Base-by-base conservation (phyloP, 768 basidiomycete genomes). In the Lanmaoa pseudosensibilis region DNA sequence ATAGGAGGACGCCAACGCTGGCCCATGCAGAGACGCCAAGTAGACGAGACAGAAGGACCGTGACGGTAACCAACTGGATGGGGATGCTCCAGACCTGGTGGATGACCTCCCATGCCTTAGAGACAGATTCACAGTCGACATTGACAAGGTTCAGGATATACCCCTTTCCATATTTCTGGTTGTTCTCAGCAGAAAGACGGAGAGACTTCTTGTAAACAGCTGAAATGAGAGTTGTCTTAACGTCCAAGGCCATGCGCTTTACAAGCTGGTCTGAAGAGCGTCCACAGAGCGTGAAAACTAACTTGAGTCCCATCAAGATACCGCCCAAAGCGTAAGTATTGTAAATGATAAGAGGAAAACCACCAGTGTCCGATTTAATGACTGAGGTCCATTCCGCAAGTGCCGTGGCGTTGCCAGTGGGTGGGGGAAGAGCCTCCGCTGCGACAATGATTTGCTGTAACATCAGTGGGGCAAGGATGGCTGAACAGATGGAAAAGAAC, bases 141-240 rank as follows among this genome's bases (percentile, higher is more conserved):
- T 70, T 70, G 37, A 70, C 62, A 25, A 70, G 64, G 55, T 71
- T 70, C 64, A 66, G 59, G 56, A 69, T 61, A 23, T 61, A 69
- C 2, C 69, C 69, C 50, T 60, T 70, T 21, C 59, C 62, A 44
- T 61, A 70, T 39, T 64, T 66, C 21, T 68, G 64, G 53, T 47
- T 66, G 54, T 64, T 63, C 46, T 68, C 60, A 10, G 65, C 59
- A 43, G 66, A 68, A 37, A 70, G 58, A 39, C 65, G 66, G 21
- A 70, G 62, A 15, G 69, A 54, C 58, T 70, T 70, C 59, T 70
- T 65, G 58, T 70, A 70, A 48, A 70, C 69, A 15, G 69, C 69
- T 0, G 64, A 65, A 46, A 68, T 60, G 36, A 70, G 66, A n/a
- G 58, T 32, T 19, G 69, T 70, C 58, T 70, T 70, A n/a, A 70